Conservation (phyloP, 129 eudicot species). For the Deinandra increscens region DNA sequence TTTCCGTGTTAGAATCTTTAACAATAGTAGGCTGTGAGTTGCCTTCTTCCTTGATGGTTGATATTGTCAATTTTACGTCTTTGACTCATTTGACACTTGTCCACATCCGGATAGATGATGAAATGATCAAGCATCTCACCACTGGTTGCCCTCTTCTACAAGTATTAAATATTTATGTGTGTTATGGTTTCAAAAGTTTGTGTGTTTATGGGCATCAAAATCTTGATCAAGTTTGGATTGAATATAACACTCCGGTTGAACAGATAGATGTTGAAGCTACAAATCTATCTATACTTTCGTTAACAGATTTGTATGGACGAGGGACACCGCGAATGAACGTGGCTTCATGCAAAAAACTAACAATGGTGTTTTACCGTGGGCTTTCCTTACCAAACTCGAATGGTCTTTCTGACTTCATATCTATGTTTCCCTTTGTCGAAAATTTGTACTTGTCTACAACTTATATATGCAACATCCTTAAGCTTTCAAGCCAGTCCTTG, state of each 20-base stretch:
- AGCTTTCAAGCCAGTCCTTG: neutral
- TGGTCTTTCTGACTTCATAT: neutral
- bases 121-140: neutral
- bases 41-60: slow-evolving; percentile 2
- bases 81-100: neutral
- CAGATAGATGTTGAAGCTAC: neutral
- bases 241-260: neutral
- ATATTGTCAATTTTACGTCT: neutral
- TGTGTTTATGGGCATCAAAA: neutral
- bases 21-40: neutral
- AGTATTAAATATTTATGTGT: neutral
- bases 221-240: neutral
- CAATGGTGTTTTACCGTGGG: neutral
- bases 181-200: neutral
- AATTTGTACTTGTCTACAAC: too few relatives aligned
- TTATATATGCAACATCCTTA: neutral
- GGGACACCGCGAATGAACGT: neutral
- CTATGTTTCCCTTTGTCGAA: neutral
- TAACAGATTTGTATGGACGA: neutral
- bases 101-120: neutral
- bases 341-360: too few relatives aligned
- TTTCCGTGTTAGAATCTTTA: neutral
- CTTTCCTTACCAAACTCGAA: neutral
- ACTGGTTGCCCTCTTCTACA: neutral
- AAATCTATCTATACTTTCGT: neutral